A percentile compares a stretch with the other conserved stretches of the same genome.
These are phyloP conservation scores for Neoascochyta sp. DNA, from an alignment of 2,329 filamentous ascomycete genomes.

Conservation along the genomic window DNA sequence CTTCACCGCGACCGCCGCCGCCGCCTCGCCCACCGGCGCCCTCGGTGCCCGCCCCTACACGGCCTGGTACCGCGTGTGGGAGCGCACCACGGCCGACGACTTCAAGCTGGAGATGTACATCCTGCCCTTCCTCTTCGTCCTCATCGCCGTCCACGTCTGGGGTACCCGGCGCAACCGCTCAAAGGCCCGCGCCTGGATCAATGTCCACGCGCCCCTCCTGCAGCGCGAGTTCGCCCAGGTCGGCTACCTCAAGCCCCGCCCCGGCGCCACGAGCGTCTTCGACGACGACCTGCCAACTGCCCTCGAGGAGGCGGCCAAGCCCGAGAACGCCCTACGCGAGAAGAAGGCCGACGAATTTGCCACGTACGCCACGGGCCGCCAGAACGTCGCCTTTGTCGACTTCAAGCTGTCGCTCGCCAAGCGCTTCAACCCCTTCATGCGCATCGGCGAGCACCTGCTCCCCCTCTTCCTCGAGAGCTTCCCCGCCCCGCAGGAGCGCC, in stretches of 20 bases:
- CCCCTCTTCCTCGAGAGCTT: slow-evolving; percentile 79
- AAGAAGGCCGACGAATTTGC: slow-evolving; percentile 82
- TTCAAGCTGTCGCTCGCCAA: slow-evolving; percentile 77
- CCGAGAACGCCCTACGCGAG: slow-evolving; percentile 70
- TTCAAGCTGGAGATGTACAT: slow-evolving; percentile 87
- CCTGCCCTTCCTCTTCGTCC: slow-evolving; percentile 66
- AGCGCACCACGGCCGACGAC: slow-evolving; percentile 77
- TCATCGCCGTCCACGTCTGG: slow-evolving; percentile 75
- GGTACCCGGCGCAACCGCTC: slow-evolving; percentile 75
- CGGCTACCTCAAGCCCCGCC: slow-evolving; percentile 60
- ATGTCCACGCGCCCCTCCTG: slow-evolving; percentile 67
- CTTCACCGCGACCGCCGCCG: slow-evolving; percentile 34
- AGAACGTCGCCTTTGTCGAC: slow-evolving; percentile 90
- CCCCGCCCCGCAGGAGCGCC: slow-evolving; percentile 63
- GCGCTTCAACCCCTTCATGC: slow-evolving; percentile 75
- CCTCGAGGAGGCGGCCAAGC: slow-evolving; percentile 44
- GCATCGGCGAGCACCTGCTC: slow-evolving; percentile 63
- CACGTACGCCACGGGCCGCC: slow-evolving; percentile 83
- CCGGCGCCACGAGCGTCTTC: slow-evolving; percentile 45
- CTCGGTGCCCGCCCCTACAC: slow-evolving; percentile 63
- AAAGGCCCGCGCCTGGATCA: slow-evolving; percentile 77
- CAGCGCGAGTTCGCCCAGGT: slow-evolving; percentile 81
- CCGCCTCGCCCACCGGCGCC: slow-evolving; percentile 41
- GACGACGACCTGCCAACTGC: slow-evolving; percentile 37
- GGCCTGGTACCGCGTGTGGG: slow-evolving; percentile 95